Evolutionary conservation across 495 filamentous ascomycete species (phyloP).

Genomic region (Tuber calosporum): DNA sequence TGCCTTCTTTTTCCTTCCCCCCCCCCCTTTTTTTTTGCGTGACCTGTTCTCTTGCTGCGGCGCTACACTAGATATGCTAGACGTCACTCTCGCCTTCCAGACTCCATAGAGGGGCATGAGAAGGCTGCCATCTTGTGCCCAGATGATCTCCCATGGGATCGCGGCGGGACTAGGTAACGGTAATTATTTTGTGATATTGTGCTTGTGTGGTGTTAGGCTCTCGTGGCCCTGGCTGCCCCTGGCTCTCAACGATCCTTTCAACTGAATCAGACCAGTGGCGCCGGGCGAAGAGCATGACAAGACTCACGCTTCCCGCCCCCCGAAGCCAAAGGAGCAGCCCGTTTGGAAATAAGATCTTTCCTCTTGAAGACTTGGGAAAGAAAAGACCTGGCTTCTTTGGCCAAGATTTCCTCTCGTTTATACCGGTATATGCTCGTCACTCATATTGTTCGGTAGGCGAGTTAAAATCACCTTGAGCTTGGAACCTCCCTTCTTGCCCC

Average conservation of each 20-base stretch:
- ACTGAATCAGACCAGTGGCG: not conserved
- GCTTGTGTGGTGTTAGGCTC: not conserved
- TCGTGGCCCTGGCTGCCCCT: slow-evolving; percentile 3
- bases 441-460: not conserved
- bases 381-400: not conserved
- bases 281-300: slow-evolving; percentile 1
- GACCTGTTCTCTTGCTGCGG: not conserved
- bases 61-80: not conserved
- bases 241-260: not conserved
- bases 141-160: not conserved
- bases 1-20: not conserved
- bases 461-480: not conserved
- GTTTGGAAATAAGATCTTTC: slow-evolving; percentile 1
- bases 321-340: not conserved
- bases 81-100: not conserved
- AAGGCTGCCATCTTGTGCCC: not conserved
- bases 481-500: not conserved
- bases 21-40: slow-evolving; percentile 1
- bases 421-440: not conserved
- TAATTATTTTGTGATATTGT: not conserved
- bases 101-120: not conserved
- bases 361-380: not conserved
- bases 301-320: not conserved
- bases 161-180: not conserved
- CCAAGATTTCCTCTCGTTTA: not conserved